These are phyloP conservation scores for Didymella glomerata DNA, from an alignment of 2,329 filamentous ascomycete species.

Conservation along the genomic window DNA sequence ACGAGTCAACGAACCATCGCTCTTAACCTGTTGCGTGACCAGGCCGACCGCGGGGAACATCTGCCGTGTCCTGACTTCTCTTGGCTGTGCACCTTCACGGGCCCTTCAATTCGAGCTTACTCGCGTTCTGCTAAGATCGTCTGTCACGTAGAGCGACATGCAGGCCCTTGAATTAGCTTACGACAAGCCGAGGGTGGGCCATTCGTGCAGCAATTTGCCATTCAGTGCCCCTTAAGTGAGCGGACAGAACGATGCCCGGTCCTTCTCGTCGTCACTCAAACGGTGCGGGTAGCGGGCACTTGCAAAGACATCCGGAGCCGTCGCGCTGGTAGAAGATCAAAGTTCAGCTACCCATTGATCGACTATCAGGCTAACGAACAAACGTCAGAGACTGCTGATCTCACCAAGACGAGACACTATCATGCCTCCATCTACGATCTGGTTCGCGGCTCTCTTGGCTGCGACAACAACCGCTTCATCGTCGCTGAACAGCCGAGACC, in stretches of 20 bases:
- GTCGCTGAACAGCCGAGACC: slow-evolving; percentile 12
- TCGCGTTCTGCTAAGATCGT: slow-evolving; percentile 13
- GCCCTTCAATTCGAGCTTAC: slow-evolving; percentile 11
- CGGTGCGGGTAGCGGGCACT: slow-evolving; percentile 20
- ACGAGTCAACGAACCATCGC: slow-evolving; percentile 11
- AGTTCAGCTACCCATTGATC: slow-evolving; percentile 5
- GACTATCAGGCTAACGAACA: slow-evolving; percentile 5
- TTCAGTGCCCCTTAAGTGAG: slow-evolving; percentile 19
- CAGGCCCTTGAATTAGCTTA: slow-evolving; percentile 6
- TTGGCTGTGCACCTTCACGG: slow-evolving; percentile 12
- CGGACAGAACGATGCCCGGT: slow-evolving; percentile 11
- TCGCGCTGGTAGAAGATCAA: slow-evolving; percentile 12
- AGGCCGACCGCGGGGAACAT: slow-evolving; percentile 16
- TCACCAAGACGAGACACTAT: slow-evolving; percentile 4
- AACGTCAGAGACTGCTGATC: slow-evolving; percentile 13
- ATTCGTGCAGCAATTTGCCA: slow-evolving; percentile 16
- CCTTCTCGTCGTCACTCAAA: slow-evolving; percentile 13
- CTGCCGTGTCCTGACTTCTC: slow-evolving; percentile 14
- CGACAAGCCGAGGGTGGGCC: slow-evolving; percentile 15
- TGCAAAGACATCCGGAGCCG: slow-evolving; percentile 11
- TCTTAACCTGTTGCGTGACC: slow-evolving; percentile 13
- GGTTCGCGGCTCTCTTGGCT: slow-evolving; percentile 37
- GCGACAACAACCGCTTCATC: slow-evolving; percentile 33
- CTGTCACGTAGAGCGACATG: slow-evolving; percentile 9
- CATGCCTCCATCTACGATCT: slow-evolving; percentile 30